These are phyloP conservation scores for Phoenix roebelenii DNA, from an alignment of 176 grass and related monocot genomes.

Conservation along the genomic window DNA sequence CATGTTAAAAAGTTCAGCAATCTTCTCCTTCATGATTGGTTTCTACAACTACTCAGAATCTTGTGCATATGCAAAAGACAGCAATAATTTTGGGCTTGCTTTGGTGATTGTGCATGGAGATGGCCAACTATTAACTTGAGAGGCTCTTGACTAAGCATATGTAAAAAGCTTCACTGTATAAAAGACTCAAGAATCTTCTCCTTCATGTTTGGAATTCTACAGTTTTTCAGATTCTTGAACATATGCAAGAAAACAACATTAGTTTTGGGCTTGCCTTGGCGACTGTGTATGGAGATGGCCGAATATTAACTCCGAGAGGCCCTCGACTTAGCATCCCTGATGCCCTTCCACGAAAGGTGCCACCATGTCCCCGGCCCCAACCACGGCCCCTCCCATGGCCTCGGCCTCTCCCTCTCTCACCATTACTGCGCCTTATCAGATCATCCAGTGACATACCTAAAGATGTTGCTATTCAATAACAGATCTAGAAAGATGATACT, in stretches of 20 bases:
- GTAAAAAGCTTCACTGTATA: not conserved
- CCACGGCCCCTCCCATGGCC: slow-evolving; percentile 36
- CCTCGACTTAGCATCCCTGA: slow-evolving; percentile 51
- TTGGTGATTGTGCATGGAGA: slow-evolving; percentile 74
- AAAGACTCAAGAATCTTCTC: slow-evolving; percentile 25
- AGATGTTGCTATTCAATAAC: slow-evolving; percentile 39
- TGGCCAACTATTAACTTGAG: slow-evolving; percentile 73
- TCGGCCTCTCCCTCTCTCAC: slow-evolving; percentile 59
- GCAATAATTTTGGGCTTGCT: slow-evolving; percentile 68
- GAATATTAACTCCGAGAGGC: slow-evolving; percentile 80
- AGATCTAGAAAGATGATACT: no score
- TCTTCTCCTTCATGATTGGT: slow-evolving; percentile 35
- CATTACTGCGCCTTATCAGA: slow-evolving; percentile 60
- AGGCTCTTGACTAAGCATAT: slow-evolving; percentile 48
- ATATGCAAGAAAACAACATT: slow-evolving; percentile 52
- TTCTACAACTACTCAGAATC: slow-evolving; percentile 46
- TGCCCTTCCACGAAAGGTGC: slow-evolving; percentile 67
- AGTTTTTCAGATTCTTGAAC: slow-evolving; percentile 52
- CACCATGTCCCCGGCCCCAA: slow-evolving; percentile 56
- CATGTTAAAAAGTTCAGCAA: slow-evolving; percentile 27
- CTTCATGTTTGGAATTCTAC: slow-evolving; percentile 37
- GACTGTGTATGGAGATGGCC: slow-evolving; percentile 55
- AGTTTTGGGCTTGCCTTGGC: slow-evolving; percentile 92
- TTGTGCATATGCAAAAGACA: slow-evolving; percentile 56
- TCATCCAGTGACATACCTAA: slow-evolving; percentile 77